phyloP scores from a whole-genome alignment of 805 yeast species.

The Millerozyma acaciae region DNA sequence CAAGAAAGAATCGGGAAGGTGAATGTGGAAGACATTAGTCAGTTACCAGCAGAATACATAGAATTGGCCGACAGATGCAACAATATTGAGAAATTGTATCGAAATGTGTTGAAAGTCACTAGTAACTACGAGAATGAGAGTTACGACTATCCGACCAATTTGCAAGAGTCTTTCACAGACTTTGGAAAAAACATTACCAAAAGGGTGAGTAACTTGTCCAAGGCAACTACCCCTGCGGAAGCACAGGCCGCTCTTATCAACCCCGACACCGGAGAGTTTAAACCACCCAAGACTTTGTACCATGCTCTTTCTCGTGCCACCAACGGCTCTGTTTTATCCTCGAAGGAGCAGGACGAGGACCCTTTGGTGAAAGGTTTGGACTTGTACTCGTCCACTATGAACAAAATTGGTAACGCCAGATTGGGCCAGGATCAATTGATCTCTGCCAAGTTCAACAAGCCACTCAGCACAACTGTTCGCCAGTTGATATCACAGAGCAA shows the following conservation, averaged over 20 bases:
- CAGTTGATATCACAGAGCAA: conserved; percentile 59
- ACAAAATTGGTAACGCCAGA: conserved; percentile 76
- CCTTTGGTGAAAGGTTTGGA: conserved; percentile 61
- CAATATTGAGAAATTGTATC: conserved; percentile 38
- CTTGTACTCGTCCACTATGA: conserved; percentile 64
- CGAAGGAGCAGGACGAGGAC: conserved; percentile 35
- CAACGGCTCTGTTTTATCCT: conserved; percentile 44
- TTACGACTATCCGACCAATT: conserved; percentile 78
- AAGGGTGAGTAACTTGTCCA: conserved; percentile 63
- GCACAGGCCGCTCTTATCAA: conserved; percentile 68
- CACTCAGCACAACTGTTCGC: conserved; percentile 58
- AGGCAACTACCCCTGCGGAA: conserved; percentile 74
- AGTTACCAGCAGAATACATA: conserved; percentile 77
- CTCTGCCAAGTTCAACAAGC: conserved; percentile 63
- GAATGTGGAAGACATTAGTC: conserved; percentile 61
- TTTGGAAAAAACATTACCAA: conserved; percentile 62
- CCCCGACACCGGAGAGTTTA: conserved; percentile 35
- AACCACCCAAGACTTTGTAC: conserved; percentile 74
- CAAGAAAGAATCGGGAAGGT: conserved; percentile 79
- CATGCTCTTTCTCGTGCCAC: conserved; percentile 81
- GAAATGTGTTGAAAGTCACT: conserved; percentile 40
- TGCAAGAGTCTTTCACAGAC: conserved; percentile 71
- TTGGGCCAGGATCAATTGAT: conserved; percentile 77
- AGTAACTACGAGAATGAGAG: conserved; percentile 67
- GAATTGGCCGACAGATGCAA: conserved; percentile 39